Evolutionary conservation across 331 rosid species (phyloP).

Genomic region (Quercus tomentella): DNA sequence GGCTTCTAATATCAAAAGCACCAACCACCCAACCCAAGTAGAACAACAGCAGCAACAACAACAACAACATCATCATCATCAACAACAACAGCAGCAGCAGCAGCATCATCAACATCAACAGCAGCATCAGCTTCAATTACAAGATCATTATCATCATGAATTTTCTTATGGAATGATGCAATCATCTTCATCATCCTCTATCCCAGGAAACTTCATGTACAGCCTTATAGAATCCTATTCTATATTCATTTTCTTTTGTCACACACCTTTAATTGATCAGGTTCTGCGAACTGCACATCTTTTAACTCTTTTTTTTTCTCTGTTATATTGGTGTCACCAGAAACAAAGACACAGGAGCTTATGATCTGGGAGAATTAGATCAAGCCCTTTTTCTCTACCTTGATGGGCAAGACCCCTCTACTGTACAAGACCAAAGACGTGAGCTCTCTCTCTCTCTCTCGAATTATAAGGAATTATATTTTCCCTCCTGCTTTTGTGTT

Average conservation of each 20-base stretch:
- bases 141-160: conserved; percentile 33
- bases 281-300: not conserved
- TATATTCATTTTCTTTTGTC: not conserved
- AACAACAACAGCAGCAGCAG: not conserved
- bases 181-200: conserved; percentile 54
- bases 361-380: conserved; percentile 90
- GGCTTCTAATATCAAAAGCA: conserved; percentile 52
- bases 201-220: conserved; percentile 65
- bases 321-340: conserved; percentile 25
- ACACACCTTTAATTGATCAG: not conserved
- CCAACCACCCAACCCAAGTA: conserved; percentile 29
- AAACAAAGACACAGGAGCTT: conserved; percentile 66
- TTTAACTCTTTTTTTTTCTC: not conserved
- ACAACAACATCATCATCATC: conserved; percentile 19
- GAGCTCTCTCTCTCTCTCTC: conserved; percentile 22
- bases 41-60: conserved; percentile 40
- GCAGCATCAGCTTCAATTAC: conserved; percentile 16
- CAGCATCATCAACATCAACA: conserved; percentile 14
- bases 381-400: conserved; percentile 87
- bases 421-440: conserved; percentile 73
- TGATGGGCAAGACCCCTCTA: conserved; percentile 62
- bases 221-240: not conserved
- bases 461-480: conserved; percentile 14
- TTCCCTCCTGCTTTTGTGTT: conserved; percentile 16
- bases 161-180: conserved; percentile 74